A percentile compares a stretch with the other conserved stretches of the same genome.
Evolutionary conservation across 257 asterid genomes (phyloP).

Genomic region (Fraxinus cuspidata): DNA sequence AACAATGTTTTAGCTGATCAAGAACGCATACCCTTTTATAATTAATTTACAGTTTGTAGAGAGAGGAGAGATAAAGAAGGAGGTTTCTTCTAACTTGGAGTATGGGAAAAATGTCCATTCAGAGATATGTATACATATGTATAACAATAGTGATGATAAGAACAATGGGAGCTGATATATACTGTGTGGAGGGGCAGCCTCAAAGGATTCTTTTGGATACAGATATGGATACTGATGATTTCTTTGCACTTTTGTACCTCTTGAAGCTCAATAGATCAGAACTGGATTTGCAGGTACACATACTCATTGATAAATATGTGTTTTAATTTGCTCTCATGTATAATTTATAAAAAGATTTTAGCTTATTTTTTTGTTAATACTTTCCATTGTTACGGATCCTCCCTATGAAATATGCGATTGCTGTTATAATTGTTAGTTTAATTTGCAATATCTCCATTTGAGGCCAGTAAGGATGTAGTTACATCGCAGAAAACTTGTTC

Average conservation of each 20-base stretch:
- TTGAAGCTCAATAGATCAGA: constrained; percentile 70
- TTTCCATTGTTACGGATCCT: not conserved
- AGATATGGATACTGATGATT: constrained; percentile 79
- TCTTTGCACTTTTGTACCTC: constrained; percentile 72
- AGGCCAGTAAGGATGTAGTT: too few relatives aligned
- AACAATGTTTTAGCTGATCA: constrained; percentile 19
- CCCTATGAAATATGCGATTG: not conserved
- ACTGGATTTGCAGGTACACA: constrained; percentile 68
- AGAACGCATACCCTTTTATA: constrained; percentile 4
- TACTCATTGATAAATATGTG: not conserved
- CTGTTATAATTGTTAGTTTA: not conserved
- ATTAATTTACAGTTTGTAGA: not conserved
- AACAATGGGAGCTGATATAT: constrained; percentile 4
- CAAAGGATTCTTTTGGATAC: constrained; percentile 75
- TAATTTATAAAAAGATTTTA: too few relatives aligned
- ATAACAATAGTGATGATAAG: constrained; percentile 22
- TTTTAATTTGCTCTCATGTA: not conserved
- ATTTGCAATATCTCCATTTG: too few relatives aligned
- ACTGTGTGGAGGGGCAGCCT: constrained; percentile 37
- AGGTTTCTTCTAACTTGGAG: not conserved
- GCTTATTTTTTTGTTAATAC: too few relatives aligned
- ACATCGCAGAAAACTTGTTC: not conserved
- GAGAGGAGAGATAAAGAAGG: constrained; percentile 2
- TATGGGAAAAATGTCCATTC: constrained; percentile 30
- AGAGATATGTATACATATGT: constrained; percentile 26